A percentile compares a stretch with the other conserved stretches of the same genome.
These are phyloP conservation scores for Tympanopsis confertula DNA, from an alignment of 2,329 filamentous ascomycete species.

Conservation along the genomic window DNA sequence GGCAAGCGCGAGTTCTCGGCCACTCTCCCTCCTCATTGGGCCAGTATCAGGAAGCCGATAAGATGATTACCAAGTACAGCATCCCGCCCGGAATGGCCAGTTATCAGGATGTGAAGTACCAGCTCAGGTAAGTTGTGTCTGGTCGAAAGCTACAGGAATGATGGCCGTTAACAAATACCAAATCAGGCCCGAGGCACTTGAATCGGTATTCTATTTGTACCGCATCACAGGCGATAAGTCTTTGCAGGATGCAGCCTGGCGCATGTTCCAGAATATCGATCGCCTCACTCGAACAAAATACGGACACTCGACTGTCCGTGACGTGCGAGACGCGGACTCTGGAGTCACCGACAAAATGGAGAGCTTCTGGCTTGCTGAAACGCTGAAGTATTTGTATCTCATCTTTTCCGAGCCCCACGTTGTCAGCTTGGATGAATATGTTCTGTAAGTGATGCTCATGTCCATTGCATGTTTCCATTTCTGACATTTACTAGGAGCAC, in stretches of 20 bases:
- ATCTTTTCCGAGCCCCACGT: neutral
- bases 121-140: neutral
- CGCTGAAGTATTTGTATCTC: conserved; percentile 1
- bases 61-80: neutral
- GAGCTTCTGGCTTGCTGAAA: conserved; percentile 1
- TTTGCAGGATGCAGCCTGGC: conserved; percentile 38
- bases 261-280: conserved; percentile 35
- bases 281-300: conserved; percentile 31
- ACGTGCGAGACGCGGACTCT: conserved; percentile 16
- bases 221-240: conserved; percentile 33
- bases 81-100: neutral
- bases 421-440: conserved; percentile 1
- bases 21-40: no score
- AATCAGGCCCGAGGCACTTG: conserved; percentile 34
- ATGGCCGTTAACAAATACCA: neutral
- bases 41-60: neutral
- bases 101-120: neutral
- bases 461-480: neutral
- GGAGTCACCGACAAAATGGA: neutral
- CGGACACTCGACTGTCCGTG: conserved; percentile 33
- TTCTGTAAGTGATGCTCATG: neutral
- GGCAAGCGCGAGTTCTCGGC: no score
- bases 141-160: neutral
- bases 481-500: neutral
- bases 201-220: conserved; percentile 41